These are phyloP conservation scores for Ceriops tagal DNA, from an alignment of 345 rosid genomes.

Conservation along the genomic window DNA sequence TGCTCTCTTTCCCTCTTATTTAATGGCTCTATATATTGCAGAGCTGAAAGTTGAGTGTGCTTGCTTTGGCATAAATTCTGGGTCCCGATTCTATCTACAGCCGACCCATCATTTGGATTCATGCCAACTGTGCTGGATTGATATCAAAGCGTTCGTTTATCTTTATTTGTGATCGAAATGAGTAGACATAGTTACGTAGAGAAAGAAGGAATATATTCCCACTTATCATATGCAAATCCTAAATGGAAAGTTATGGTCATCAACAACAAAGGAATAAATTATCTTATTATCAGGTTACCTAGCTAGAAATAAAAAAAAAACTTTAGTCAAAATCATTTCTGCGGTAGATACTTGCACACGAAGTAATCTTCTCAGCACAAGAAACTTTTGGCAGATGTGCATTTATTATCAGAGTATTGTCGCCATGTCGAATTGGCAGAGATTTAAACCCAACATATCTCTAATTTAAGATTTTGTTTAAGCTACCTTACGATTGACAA, in stretches of 20 bases:
- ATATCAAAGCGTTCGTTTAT: not conserved
- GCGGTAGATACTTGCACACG: too few relatives aligned
- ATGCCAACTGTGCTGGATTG: conserved; percentile 9
- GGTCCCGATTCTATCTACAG: conserved; percentile 30
- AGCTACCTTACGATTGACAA: too few relatives aligned
- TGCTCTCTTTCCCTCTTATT: not conserved
- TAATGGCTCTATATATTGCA: not conserved
- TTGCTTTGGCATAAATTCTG: conserved; percentile 43
- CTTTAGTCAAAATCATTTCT: too few relatives aligned
- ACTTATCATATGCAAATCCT: not conserved
- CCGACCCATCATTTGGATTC: conserved; percentile 20
- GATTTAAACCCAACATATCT: too few relatives aligned
- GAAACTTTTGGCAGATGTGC: too few relatives aligned
- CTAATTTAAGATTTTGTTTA: too few relatives aligned
- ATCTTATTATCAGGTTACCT: too few relatives aligned
- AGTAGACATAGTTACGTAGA: not conserved
- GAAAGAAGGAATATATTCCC: conserved; percentile 10
- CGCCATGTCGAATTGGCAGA: too few relatives aligned
- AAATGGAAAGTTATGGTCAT: not conserved
- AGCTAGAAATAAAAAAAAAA: too few relatives aligned
- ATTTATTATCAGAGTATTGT: too few relatives aligned
- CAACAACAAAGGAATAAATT: too few relatives aligned
- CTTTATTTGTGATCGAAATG: not conserved
- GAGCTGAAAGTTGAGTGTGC: not conserved
- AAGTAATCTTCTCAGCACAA: too few relatives aligned